Conservation (phyloP, 768 basidiomycete genomes). For the Dendrothele bispora region DNA sequence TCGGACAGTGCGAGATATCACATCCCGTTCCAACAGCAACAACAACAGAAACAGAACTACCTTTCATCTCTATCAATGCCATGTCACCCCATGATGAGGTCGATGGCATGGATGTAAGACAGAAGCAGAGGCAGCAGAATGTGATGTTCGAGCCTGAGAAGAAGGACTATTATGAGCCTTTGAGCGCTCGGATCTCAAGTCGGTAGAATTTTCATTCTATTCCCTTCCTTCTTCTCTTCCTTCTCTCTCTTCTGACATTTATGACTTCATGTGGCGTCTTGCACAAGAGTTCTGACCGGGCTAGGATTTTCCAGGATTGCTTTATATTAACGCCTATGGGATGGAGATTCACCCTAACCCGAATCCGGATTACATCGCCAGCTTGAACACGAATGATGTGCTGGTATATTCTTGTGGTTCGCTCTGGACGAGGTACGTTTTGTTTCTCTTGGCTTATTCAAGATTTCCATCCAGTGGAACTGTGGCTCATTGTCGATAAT, state of each 20-base stretch:
- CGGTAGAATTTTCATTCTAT: too few species aligned
- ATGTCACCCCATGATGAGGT: conserved; percentile 36
- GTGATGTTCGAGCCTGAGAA: conserved; percentile 59
- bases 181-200: conserved; percentile 67
- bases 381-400: conserved; percentile 58
- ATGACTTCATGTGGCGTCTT: too few species aligned
- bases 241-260: too few species aligned
- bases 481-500: neutral
- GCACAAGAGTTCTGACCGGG: too few species aligned
- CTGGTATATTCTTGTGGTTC: conserved; percentile 94
- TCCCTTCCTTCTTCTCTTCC: too few species aligned
- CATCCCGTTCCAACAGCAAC: conserved; percentile 66
- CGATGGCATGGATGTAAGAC: conserved; percentile 51
- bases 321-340: conserved; percentile 90
- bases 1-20: conserved; percentile 93
- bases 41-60: too few species aligned
- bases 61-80: conserved; percentile 26
- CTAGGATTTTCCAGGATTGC: conserved; percentile 63
- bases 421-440: conserved; percentile 80
- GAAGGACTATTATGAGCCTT: conserved; percentile 54
- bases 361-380: conserved; percentile 75
- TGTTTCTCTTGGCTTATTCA: neutral
- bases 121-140: conserved; percentile 57
- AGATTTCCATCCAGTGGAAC: too few species aligned
- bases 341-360: conserved; percentile 90